Evolutionary conservation across 306 rosid species (phyloP).

Genomic region (Cucurbita argyrosperma): DNA sequence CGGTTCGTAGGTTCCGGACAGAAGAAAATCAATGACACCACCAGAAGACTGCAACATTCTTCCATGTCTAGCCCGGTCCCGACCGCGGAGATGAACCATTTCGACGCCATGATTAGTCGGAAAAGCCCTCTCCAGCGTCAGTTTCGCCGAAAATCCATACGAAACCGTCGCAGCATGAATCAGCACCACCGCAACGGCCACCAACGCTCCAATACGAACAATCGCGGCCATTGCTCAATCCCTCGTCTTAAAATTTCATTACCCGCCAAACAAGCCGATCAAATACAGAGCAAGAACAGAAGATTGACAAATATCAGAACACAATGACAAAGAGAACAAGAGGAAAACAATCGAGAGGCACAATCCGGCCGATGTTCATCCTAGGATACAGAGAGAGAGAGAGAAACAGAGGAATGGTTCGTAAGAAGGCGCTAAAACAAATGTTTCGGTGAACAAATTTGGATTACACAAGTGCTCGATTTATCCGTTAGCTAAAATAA

Average conservation of each 20-base stretch:
- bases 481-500: no score
- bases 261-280: neutral
- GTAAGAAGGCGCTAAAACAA: neutral
- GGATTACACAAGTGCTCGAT: slow-evolving; percentile 10
- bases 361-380: neutral
- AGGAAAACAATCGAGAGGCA: slow-evolving; percentile 1
- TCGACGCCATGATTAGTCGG: slow-evolving; percentile 56
- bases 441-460: slow-evolving; percentile 18
- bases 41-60: slow-evolving; percentile 56
- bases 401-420: neutral
- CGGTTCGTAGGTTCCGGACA: slow-evolving; percentile 72
- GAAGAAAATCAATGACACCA: slow-evolving; percentile 58
- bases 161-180: slow-evolving; percentile 12
- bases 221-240: slow-evolving; percentile 24
- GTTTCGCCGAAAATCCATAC: slow-evolving; percentile 35
- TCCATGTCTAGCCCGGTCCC: slow-evolving; percentile 61
- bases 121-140: slow-evolving; percentile 73
- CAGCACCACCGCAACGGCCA: slow-evolving; percentile 14
- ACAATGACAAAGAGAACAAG: slow-evolving; percentile 15
- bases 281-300: neutral
- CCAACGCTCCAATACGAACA: slow-evolving; percentile 9
- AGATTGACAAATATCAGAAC: slow-evolving; percentile 3
- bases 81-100: slow-evolving; percentile 44
- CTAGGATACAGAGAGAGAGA: neutral
- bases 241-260: neutral